Evolutionary conservation across 1,284 basidiomycete species (phyloP).

Genomic region (Cryptococcus sp.): DNA sequence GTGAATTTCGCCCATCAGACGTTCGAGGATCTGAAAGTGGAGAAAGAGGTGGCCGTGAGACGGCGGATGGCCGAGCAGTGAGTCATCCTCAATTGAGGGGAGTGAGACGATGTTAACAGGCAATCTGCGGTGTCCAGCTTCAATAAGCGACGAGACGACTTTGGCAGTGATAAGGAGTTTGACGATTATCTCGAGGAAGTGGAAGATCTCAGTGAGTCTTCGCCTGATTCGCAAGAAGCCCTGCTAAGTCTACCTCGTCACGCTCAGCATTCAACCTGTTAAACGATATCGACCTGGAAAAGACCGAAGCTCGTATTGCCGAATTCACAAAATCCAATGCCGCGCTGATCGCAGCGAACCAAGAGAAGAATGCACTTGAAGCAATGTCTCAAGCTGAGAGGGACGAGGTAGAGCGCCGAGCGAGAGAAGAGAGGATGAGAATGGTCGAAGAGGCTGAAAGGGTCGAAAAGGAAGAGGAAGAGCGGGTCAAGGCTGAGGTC

Average conservation of each 20-base stretch:
- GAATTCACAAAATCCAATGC: slow-evolving; percentile 79
- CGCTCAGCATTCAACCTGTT: slow-evolving; percentile 88
- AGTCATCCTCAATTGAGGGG: slow-evolving; percentile 23
- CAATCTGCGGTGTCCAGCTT: slow-evolving; percentile 62
- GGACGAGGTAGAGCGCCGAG: slow-evolving; percentile 68
- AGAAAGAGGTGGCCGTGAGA: slow-evolving; percentile 92
- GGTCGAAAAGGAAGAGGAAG: slow-evolving; percentile 57
- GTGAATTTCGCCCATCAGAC: slow-evolving; percentile 94
- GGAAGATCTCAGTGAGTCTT: slow-evolving; percentile 81
- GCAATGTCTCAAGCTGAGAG: slow-evolving; percentile 58
- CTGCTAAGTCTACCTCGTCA: slow-evolving; percentile 7
- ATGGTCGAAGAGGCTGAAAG: slow-evolving; percentile 69
- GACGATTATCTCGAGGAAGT: slow-evolving; percentile 97
- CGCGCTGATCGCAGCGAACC: slow-evolving; percentile 73
- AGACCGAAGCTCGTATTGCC: slow-evolving; percentile 81
- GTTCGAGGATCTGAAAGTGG: slow-evolving; percentile 93
- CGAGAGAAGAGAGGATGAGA: slow-evolving; percentile 64
- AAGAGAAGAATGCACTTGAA: slow-evolving; percentile 64
- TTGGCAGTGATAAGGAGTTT: slow-evolving; percentile 75
- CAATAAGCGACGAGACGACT: slow-evolving; percentile 91
- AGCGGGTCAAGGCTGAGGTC: slow-evolving; percentile 58
- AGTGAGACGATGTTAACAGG: not conserved
- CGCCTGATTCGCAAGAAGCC: not conserved
- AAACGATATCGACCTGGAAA: slow-evolving; percentile 79
- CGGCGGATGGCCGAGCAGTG: slow-evolving; percentile 83